Conservation (phyloP, 495 filamentous ascomycete genomes). For the Xylaria cubensis region DNA sequence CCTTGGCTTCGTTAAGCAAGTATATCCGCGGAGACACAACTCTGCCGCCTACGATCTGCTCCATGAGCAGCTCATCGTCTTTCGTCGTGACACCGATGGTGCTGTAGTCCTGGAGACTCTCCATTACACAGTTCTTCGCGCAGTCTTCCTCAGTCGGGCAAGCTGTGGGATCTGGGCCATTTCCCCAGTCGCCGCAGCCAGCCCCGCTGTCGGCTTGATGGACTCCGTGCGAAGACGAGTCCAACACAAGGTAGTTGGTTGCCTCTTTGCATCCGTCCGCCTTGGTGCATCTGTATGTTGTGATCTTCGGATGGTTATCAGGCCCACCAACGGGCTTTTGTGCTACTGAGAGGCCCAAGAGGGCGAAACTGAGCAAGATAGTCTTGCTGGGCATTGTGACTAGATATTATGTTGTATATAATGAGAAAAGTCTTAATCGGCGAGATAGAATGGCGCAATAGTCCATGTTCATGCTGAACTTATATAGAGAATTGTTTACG, state of each 20-base stretch:
- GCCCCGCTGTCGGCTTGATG: constrained; percentile 48
- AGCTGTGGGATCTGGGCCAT: constrained; percentile 50
- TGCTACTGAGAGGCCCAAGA: constrained; percentile 34
- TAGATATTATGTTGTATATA: neutral
- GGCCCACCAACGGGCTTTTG: constrained; percentile 41
- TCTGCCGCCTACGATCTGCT: constrained; percentile 47
- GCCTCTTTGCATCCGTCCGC: constrained; percentile 53
- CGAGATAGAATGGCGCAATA: constrained; percentile 10
- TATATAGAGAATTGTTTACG: constrained; percentile 16
- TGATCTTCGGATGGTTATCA: constrained; percentile 59
- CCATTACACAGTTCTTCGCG: constrained; percentile 55
- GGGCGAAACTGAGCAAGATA: constrained; percentile 34
- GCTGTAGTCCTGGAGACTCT: constrained; percentile 48
- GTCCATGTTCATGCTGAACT: neutral
- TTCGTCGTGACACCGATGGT: constrained; percentile 53
- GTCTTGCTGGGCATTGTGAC: constrained; percentile 34
- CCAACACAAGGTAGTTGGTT: constrained; percentile 56
- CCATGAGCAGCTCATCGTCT: constrained; percentile 49
- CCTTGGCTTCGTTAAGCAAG: constrained; percentile 59
- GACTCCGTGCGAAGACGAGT: constrained; percentile 56
- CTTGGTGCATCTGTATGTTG: constrained; percentile 56
- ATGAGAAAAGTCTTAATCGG: neutral
- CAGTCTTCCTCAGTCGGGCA: constrained; percentile 59
- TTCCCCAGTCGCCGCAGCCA: constrained; percentile 50
- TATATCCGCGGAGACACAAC: constrained; percentile 64